phyloP scores from a whole-genome alignment of 2,329 filamentous ascomycete species.

The Aspergillus tamarii region DNA sequence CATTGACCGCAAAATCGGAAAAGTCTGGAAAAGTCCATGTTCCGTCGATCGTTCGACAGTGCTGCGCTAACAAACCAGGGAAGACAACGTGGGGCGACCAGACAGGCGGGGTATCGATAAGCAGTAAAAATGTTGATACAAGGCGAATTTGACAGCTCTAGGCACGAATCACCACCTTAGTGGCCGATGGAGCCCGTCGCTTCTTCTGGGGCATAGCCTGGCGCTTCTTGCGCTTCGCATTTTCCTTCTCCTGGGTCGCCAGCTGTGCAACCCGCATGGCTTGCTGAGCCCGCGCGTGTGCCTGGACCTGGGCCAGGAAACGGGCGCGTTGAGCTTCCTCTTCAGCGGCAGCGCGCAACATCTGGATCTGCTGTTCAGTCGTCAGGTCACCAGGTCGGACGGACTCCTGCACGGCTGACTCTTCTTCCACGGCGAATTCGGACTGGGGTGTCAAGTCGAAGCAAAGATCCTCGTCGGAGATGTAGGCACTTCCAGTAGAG shows the following conservation, averaged over 20 bases:
- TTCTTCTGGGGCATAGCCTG: conserved; percentile 30
- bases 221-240: conserved; percentile 35
- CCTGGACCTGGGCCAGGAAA: conserved; percentile 46
- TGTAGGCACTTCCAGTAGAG: conserved; percentile 41
- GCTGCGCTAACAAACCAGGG: conserved; percentile 8
- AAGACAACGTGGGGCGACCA: neutral
- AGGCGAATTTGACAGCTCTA: conserved; percentile 5
- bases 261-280: conserved; percentile 41
- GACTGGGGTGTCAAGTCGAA: conserved; percentile 33
- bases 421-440: conserved; percentile 32
- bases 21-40: conserved; percentile 2
- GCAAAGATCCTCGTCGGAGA: conserved; percentile 48
- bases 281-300: conserved; percentile 45
- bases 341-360: conserved; percentile 39
- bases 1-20: conserved; percentile 5
- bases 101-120: neutral
- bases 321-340: conserved; percentile 41
- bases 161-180: conserved; percentile 20
- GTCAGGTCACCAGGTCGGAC: conserved; percentile 30
- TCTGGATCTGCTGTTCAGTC: conserved; percentile 45
- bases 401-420: conserved; percentile 28
- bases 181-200: conserved; percentile 26
- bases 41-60: conserved; percentile 14
- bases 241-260: conserved; percentile 27
- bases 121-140: neutral